Evolutionary conservation across 2,329 filamentous ascomycete genomes (phyloP).

Genomic region (Didymella pinodella): DNA sequence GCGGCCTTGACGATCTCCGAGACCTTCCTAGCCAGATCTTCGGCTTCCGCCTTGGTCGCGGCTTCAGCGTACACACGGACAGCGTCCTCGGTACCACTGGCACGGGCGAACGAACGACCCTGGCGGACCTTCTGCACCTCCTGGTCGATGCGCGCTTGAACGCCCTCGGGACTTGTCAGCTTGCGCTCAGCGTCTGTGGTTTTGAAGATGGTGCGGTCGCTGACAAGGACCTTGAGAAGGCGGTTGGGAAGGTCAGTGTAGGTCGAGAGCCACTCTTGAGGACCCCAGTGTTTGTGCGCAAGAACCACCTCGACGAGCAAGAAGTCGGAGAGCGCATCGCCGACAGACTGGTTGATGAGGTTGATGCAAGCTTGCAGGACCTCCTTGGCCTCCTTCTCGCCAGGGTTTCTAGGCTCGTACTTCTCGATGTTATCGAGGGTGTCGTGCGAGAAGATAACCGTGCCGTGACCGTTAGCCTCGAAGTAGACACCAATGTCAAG

Average conservation of each 20-base stretch:
- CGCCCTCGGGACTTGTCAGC: constrained; percentile 78
- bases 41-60: constrained; percentile 84
- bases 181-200: constrained; percentile 92
- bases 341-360: constrained; percentile 97
- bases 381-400: constrained; percentile 87
- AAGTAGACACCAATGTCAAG: constrained; percentile 98
- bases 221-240: constrained; percentile 90
- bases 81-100: constrained; percentile 94
- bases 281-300: constrained; percentile 90
- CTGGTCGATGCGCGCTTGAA: constrained; percentile 86
- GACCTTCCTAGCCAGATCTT: constrained; percentile 87
- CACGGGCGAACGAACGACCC: constrained; percentile 88
- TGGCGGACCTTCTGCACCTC: constrained; percentile 90
- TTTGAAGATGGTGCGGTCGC: constrained; percentile 86
- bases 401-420: constrained; percentile 86
- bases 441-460: constrained; percentile 88
- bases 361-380: constrained; percentile 83
- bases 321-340: constrained; percentile 94
- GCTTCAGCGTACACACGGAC: constrained; percentile 97
- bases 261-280: constrained; percentile 89
- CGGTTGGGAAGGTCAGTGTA: constrained; percentile 95
- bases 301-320: constrained; percentile 95
- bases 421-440: constrained; percentile 80
- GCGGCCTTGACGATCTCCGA: constrained; percentile 71
- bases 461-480: constrained; percentile 97